Base-by-base conservation (phyloP, 306 rosid species). In the Gastrolobium bilobum region DNA sequence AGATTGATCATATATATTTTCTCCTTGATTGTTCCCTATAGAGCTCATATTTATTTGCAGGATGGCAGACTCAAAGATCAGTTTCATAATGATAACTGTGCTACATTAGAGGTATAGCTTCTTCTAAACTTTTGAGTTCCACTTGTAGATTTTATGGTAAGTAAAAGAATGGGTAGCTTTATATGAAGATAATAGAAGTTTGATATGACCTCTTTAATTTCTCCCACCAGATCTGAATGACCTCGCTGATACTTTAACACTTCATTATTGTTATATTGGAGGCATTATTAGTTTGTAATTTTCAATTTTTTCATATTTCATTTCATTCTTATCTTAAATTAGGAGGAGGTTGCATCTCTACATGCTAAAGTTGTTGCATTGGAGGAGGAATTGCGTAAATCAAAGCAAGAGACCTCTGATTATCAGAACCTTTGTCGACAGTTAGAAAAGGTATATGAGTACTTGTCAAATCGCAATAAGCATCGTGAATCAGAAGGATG, bases 321-420 rank as follows among this genome's bases (percentile, higher is more conserved):
- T 81, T 47, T 84, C 54, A 42, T 68, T 65, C 38, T 69, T 47
- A 47, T 86, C 79, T 81, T 73, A 48, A 77, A 85, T 70, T 86
- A 95, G 97, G 98, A 89, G 82, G 99, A 91, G 79, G 76, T 88
- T 80, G 83, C 87, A 29, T 85, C 94, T 54, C 87, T 93, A 77
- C 88, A 82, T 43, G 88, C 89, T 64, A 93, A 88, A 83, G 89
- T 93, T 80, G 86, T 87, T 77, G 77, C 79, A 1, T 80, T 93
- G 77, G 99, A 93, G 88, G 98, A 93, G 85, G 98, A 96, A 58
- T 80, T 90, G 69, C 89, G 85, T 64, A 96, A 90, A 86, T 88
- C 94, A 74, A 86, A 88, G 72, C 91, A 89, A 80, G 98, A 90
- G 75, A 74, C 88, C 39, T 76, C 92, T 47, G 91, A 88, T 13